Evolutionary conservation across 1,284 basidiomycete species (phyloP), one percentile per base, ranked within the genome.

Genomic region (Trichosporon asahii): DNA sequence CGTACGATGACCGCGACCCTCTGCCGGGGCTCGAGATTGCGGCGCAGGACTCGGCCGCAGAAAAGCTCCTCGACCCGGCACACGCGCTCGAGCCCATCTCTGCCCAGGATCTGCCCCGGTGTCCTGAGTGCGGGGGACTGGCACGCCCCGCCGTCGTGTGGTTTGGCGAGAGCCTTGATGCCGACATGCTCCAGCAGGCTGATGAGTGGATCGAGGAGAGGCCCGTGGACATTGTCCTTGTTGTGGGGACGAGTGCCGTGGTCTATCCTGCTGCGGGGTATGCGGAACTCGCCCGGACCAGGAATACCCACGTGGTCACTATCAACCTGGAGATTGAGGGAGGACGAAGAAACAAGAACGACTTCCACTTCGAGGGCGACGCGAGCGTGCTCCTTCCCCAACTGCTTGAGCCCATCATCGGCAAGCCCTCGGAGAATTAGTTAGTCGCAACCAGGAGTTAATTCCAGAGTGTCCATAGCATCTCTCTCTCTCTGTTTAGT

Each of bases 81-180:
- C 21, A 55, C 9, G 21, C 64, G 21, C 27, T 70, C 11, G 60
- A 57, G 0, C 57, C 18, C 0, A 72, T 72, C 40, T n/a, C 64
- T 0, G 3, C 60, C 6, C 11, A 14, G 6, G 60, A 66, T 5
- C 65, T 72, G 14, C 71, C 71, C 0, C 64, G 63, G 7, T 72
- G 71, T 8, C 49, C 67, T 2, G 15, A 63, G 21, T 72, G 71
- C 44, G 40, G 18, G 15, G 65, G 65, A 2, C 49, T 72, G 5
- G 57, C 66, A 29, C 66, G 71, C 37, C 71, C 71, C 0, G 71
- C 66, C 6, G 71, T 72, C 1, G 71, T 72, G 12, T 72, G 71
- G 71, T 72, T 72, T 21, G 71, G 71, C 18, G 71, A 72, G 40
- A 67, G 64, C 35, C 68, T 72, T 15, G 71, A 72, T 33, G 3